Evolutionary conservation across 148 eudicot genomes (phyloP), one percentile per base, ranked within the genome.

Genomic region (Heliamphora exappendiculata): DNA sequence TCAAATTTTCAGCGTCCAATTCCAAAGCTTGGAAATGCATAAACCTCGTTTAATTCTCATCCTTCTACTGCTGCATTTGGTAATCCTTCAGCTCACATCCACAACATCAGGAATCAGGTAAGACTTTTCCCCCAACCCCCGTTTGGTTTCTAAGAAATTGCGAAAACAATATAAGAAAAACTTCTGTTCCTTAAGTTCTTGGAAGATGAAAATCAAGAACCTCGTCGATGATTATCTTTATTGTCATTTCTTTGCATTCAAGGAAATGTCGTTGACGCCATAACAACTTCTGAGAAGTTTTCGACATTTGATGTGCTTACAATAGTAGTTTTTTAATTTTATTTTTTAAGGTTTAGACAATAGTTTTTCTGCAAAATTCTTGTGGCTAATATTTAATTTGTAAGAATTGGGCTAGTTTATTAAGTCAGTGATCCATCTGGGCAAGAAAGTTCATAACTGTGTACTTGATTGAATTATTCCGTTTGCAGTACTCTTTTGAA

Each of bases 101-200:
- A 24, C 39, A 55, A 7, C 33, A 57, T 74, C 67, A 16, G 76
- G 65, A 41, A 74, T 74, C 54, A 74, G 76, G 76, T 74, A 74
- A 58, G 12, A 1, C 17, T 73, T 41, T 7, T 7, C 45, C 14
- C 7, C 34, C 4, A 22, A 22, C 36, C 62, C 20, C 24, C 60
- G 47, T 71, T 73, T 58, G 31, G 22, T 73, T 49, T 50, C 65
- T 2, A 24, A 36, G 34, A 33, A 34, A 72, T 72, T 19, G 19
- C 53, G 10, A 39, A 33, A 70, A 29, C 1, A 12, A 0, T 12
- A 4, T 2, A 41, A 4, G 2, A 13, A 67, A 7, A 11, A 1
- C 17, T 39, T 66, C 5, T 42, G 41, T 63, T 63, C 39, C 9
- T 33, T 33, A 16, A 14, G 71, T 67, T 9, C 24, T n/a, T 24